Evolutionary conservation across 192 early-diverging fungal genomes (phyloP).

Genomic region (Coemansia sp.): DNA sequence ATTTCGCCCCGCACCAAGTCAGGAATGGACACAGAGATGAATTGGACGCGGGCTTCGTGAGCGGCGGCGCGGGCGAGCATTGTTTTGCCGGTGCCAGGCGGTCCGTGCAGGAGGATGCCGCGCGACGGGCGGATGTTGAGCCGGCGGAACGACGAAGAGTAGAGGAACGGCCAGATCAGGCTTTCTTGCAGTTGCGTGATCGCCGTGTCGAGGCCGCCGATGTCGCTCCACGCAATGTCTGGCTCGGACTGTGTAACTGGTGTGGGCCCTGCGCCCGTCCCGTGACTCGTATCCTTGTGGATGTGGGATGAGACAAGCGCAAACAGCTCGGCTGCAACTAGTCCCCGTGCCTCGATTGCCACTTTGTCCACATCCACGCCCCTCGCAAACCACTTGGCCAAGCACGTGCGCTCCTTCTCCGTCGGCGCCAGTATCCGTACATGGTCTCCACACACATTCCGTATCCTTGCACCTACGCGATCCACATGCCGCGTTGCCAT

Average conservation of each 20-base stretch:
- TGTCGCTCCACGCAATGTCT: conserved; percentile 69
- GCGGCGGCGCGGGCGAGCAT: conserved; percentile 84
- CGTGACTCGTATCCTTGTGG: too few relatives aligned
- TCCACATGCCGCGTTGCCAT: conserved; percentile 54
- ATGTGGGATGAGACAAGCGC: background rate
- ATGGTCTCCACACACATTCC: conserved; percentile 42
- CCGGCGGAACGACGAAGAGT: conserved; percentile 61
- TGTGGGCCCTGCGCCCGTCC: background rate
- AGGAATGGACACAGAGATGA: conserved; percentile 76
- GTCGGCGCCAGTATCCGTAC: conserved; percentile 29
- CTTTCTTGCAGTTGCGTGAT: conserved; percentile 76
- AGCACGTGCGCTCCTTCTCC: conserved; percentile 13
- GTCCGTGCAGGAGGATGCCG: conserved; percentile 81
- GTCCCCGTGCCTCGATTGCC: conserved; percentile 20
- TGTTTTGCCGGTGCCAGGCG: conserved; percentile 94
- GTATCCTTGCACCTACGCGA: conserved; percentile 25
- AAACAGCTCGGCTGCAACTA: conserved; percentile 31
- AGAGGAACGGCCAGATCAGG: conserved; percentile 74
- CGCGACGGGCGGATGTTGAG: conserved; percentile 75
- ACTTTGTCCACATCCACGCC: background rate
- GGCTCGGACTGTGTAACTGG: background rate
- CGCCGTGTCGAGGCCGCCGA: conserved; percentile 73
- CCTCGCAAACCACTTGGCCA: conserved; percentile 32
- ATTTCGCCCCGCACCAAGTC: conserved; percentile 87
- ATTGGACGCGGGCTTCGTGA: conserved; percentile 73